Conservation (phyloP, 2,329 filamentous ascomycete genomes). For the Acephala macrosclerotiorum region DNA sequence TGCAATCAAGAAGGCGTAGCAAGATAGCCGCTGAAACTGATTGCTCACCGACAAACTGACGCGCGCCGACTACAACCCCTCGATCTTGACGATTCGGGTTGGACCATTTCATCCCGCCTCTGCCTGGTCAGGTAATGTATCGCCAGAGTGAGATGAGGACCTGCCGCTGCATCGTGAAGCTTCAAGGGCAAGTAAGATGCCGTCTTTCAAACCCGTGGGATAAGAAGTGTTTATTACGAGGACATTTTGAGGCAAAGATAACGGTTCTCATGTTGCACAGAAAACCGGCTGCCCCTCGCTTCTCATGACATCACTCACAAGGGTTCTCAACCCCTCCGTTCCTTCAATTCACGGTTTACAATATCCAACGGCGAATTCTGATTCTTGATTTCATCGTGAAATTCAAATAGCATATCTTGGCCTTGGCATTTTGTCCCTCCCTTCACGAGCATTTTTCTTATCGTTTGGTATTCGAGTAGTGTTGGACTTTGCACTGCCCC, state of each 20-base stretch:
- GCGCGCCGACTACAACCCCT: constrained; percentile 10
- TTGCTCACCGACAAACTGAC: constrained; percentile 46
- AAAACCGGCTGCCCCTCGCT: not conserved
- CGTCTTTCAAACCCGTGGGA: not conserved
- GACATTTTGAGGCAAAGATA: constrained; percentile 6
- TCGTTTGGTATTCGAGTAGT: constrained; percentile 1
- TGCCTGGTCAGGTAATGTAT: constrained; percentile 5
- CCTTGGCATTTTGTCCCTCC: not conserved
- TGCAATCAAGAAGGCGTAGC: not conserved
- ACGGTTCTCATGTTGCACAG: not conserved
- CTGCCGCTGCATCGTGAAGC: constrained; percentile 16
- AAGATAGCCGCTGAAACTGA: constrained; percentile 21
- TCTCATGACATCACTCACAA: constrained; percentile 8
- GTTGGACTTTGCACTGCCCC: constrained; percentile 22
- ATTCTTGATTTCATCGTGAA: constrained; percentile 12
- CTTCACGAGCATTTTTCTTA: constrained; percentile 11
- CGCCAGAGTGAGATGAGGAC: constrained; percentile 3
- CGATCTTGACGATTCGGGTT: constrained; percentile 5
- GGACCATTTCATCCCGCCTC: not conserved
- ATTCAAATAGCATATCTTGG: constrained; percentile 1
- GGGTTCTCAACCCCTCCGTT: not conserved
- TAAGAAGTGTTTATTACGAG: not conserved
- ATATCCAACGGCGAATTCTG: not conserved
- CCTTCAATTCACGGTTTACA: not conserved
- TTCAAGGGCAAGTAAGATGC: constrained; percentile 11